A percentile compares a stretch with the other conserved stretches of the same genome.
These are phyloP conservation scores for Asparagopsis taxiformis DNA, from an alignment of 31 red algal species.

Conservation along the genomic window DNA sequence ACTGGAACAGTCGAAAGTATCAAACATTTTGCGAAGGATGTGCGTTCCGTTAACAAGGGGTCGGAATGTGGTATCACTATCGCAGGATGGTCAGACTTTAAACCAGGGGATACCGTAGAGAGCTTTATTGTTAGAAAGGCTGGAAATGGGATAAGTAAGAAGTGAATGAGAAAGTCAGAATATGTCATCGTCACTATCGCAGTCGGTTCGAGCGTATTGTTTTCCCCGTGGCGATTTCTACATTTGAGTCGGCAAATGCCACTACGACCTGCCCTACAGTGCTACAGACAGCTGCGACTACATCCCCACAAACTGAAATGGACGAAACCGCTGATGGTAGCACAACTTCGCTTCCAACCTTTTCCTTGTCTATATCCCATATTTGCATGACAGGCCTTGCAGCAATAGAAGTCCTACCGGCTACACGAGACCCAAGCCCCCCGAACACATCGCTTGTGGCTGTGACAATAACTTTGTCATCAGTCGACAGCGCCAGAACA, in stretches of 20 bases:
- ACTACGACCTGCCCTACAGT: slow-evolving; percentile 33
- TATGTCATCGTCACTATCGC: too few species aligned
- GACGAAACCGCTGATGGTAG: slow-evolving; percentile 21
- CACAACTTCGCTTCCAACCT: slow-evolving; percentile 4
- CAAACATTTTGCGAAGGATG: slow-evolving; percentile 68
- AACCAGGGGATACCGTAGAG: slow-evolving; percentile 35
- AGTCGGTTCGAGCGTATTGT: too few species aligned
- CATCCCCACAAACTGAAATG: slow-evolving; percentile 35
- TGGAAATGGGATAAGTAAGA: too few species aligned
- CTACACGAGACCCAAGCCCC: slow-evolving; percentile 10
- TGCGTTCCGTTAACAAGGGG: slow-evolving; percentile 46
- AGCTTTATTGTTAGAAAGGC: neutral
- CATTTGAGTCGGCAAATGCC: slow-evolving; percentile 33
- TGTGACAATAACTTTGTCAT: slow-evolving; percentile 28
- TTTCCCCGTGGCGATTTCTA: too few species aligned
- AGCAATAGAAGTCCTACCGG: slow-evolving; percentile 13
- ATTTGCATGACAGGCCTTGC: slow-evolving; percentile 9
- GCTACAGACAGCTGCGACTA: slow-evolving; percentile 28
- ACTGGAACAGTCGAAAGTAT: slow-evolving; percentile 48
- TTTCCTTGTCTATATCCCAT: slow-evolving; percentile 16
- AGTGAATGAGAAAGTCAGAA: too few species aligned
- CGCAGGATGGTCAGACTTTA: slow-evolving; percentile 45
- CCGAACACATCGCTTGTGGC: slow-evolving; percentile 29
- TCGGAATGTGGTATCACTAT: slow-evolving; percentile 69
- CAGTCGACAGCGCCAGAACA: slow-evolving; percentile 26